Evolutionary conservation across 1,139 yeast genomes (phyloP).

Genomic region (Blastobotrys capitulatus): DNA sequence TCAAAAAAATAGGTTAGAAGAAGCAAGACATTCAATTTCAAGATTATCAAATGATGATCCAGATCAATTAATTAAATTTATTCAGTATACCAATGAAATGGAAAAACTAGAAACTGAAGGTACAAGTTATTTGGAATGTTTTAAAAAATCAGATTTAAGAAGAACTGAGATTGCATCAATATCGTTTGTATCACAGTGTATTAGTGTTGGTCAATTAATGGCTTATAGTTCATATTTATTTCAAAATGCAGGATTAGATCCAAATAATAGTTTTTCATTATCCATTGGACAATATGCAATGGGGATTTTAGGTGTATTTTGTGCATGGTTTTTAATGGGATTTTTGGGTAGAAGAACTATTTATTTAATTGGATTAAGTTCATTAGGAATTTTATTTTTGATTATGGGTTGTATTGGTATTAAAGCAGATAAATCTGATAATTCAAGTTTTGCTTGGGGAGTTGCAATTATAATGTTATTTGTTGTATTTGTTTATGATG

Average conservation of each 20-base stretch:
- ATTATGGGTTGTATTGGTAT: constrained; percentile 18
- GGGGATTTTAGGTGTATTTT: constrained; percentile 16
- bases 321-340: constrained; percentile 12
- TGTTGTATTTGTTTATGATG: constrained; percentile 39
- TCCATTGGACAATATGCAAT: constrained; percentile 23
- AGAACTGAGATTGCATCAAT: constrained; percentile 44
- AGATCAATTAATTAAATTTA: constrained; percentile 14
- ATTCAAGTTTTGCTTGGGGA: constrained; percentile 6
- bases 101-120: constrained; percentile 36
- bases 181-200: constrained; percentile 4
- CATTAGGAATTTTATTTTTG: constrained; percentile 36
- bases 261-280: constrained; percentile 16
- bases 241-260: constrained; percentile 19
- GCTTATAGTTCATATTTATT: constrained; percentile 19
- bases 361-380: constrained; percentile 40
- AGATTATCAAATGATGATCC: constrained; percentile 32
- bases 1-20: constrained; percentile 34
- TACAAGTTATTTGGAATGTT: constrained; percentile 42
- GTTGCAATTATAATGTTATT: constrained; percentile 11
- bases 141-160: constrained; percentile 44
- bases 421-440: neutral
- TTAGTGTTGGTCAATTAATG: constrained; percentile 26
- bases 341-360: constrained; percentile 45
- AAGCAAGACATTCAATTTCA: constrained; percentile 14
- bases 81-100: constrained; percentile 37